Conservation (phyloP, 192 early-diverging fungal genomes). For the Backusella westeae region DNA sequence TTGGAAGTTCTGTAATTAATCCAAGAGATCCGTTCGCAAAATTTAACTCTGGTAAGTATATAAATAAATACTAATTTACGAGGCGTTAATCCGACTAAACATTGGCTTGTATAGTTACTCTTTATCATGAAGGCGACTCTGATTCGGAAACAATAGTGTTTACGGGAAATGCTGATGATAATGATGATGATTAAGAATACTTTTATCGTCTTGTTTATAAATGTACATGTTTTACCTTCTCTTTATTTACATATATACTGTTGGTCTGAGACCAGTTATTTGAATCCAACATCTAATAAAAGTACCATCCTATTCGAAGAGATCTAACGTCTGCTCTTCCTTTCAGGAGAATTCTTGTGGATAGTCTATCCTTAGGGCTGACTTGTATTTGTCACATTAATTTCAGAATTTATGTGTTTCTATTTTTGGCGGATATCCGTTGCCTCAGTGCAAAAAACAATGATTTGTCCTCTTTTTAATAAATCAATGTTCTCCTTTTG, state of each 20-base stretch:
- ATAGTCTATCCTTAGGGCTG: not conserved
- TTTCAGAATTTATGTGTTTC: not conserved
- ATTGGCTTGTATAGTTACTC: slow-evolving; percentile 40
- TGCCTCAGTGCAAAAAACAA: not conserved
- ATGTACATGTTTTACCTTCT: not conserved
- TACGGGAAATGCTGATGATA: not conserved
- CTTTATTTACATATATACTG: not conserved
- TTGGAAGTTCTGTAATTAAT: not conserved
- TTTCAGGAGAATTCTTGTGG: not conserved
- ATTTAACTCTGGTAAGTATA: slow-evolving; percentile 50
- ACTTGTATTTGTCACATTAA: not conserved
- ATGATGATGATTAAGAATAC: not conserved
- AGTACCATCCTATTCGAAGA: not conserved
- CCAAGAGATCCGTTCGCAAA: slow-evolving; percentile 48
- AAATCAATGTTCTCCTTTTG: no score
- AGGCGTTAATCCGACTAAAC: not conserved
- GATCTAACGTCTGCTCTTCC: not conserved
- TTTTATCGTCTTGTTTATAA: not conserved
- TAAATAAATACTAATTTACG: not conserved
- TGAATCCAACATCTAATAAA: not conserved
- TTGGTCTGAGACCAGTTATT: slow-evolving; percentile 1
- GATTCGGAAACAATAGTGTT: slow-evolving; percentile 26
- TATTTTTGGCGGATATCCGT: not conserved
- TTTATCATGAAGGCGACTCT: slow-evolving; percentile 56
- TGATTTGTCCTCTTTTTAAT: not conserved